Evolutionary conservation across 768 basidiomycete species (phyloP).

Genomic region (Boletus fagicola): DNA sequence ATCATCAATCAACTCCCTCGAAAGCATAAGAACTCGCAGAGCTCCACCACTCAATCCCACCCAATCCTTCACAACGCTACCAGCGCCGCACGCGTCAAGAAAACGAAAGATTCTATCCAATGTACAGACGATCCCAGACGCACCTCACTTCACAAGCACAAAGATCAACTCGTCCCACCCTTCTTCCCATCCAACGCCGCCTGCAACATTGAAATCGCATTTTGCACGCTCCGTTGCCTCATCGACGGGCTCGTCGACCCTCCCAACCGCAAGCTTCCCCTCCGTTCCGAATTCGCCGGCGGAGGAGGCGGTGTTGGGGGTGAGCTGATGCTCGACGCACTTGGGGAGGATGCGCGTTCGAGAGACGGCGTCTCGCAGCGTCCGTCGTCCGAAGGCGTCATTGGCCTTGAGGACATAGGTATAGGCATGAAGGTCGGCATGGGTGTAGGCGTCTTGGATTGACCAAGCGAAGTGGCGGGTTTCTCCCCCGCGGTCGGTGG

Average conservation of each 20-base stretch:
- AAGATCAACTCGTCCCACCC: slow-evolving; percentile 13
- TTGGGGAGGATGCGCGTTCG: slow-evolving; percentile 28
- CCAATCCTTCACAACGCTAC: not conserved
- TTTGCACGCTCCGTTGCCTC: slow-evolving; percentile 24
- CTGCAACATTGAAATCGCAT: slow-evolving; percentile 27
- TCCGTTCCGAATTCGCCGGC: slow-evolving; percentile 17
- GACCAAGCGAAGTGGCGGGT: not conserved
- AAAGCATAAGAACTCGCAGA: not conserved
- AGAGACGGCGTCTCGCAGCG: slow-evolving; percentile 25
- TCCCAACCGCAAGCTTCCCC: slow-evolving; percentile 19
- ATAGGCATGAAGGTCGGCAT: slow-evolving; percentile 4
- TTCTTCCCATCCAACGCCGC: slow-evolving; percentile 30
- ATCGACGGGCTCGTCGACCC: slow-evolving; percentile 21
- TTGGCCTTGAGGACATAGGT: slow-evolving; percentile 1
- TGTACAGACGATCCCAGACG: not conserved
- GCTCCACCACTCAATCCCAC: not conserved
- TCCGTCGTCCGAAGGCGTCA: slow-evolving; percentile 37
- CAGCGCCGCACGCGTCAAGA: not conserved
- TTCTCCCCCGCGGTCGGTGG: slow-evolving; percentile 25
- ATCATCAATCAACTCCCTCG: not conserved
- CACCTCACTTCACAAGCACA: not conserved
- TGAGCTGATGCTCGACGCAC: slow-evolving; percentile 24
- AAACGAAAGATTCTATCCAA: not conserved
- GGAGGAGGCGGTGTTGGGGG: slow-evolving; percentile 27
- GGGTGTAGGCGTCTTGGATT: slow-evolving; percentile 4